A percentile compares a stretch with the other conserved stretches of the same genome.
These are phyloP conservation scores for Xerocomellus chrysenteron DNA, from an alignment of 768 basidiomycete species.

Conservation along the genomic window DNA sequence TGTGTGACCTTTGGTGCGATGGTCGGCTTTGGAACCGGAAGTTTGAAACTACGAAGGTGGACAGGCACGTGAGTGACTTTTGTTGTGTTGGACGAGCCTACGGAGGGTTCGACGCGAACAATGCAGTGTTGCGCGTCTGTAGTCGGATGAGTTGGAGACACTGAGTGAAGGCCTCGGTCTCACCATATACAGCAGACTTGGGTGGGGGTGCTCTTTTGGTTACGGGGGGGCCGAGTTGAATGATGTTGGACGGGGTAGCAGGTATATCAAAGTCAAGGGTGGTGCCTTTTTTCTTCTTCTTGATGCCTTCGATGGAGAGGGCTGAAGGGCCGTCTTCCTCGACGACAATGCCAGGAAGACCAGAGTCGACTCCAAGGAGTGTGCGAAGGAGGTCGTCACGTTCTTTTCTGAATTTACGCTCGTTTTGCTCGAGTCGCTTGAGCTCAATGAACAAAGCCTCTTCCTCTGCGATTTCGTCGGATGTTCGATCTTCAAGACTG, in stretches of 20 bases:
- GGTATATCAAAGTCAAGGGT: conserved; percentile 35
- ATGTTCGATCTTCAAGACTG: conserved; percentile 85
- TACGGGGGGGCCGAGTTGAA: conserved; percentile 37
- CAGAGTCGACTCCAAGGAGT: conserved; percentile 84
- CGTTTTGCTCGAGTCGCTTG: conserved; percentile 92
- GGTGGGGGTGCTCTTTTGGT: conserved; percentile 43
- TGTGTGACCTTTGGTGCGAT: conserved; percentile 75
- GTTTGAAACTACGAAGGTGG: conserved; percentile 82
- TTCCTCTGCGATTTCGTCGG: conserved; percentile 90
- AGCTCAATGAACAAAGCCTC: conserved; percentile 92
- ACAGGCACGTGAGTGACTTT: conserved; percentile 79
- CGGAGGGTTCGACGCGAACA: conserved; percentile 57
- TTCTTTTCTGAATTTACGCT: conserved; percentile 83
- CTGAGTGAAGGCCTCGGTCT: neutral
- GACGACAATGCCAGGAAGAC: conserved; percentile 66
- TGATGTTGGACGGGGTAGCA: conserved; percentile 35
- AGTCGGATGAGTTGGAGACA: conserved; percentile 15
- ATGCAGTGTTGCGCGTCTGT: conserved; percentile 74
- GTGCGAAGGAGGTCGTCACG: conserved; percentile 84
- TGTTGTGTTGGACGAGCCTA: conserved; percentile 42
- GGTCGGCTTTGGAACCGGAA: conserved; percentile 75
- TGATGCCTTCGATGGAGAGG: conserved; percentile 45
- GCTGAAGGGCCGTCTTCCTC: conserved; percentile 59
- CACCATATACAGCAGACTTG: conserved; percentile 63
- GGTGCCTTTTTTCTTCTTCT: conserved; percentile 51